phyloP scores from a whole-genome alignment of 2,329 filamentous ascomycete genomes.

The Paracorniculantispora psalliotae region DNA sequence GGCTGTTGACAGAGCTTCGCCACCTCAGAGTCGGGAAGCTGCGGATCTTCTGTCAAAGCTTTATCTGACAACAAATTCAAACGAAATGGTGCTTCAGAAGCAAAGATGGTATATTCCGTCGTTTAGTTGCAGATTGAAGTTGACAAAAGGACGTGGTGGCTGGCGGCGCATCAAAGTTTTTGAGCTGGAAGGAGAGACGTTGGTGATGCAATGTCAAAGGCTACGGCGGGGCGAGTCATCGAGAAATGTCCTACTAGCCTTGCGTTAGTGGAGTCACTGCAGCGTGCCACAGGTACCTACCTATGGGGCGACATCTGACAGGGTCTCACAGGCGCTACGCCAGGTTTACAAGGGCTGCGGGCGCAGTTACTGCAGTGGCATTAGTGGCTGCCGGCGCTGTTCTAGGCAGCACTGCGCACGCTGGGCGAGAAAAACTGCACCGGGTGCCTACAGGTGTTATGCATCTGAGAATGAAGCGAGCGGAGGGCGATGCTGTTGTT shows the following conservation, averaged over 20 bases:
- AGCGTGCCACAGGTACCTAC: constrained; percentile 1
- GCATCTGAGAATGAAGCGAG: neutral
- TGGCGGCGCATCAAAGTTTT: neutral
- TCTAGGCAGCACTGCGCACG: neutral
- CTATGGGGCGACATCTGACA: neutral
- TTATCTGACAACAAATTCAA: neutral
- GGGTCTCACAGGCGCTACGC: neutral
- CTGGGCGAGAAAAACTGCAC: neutral
- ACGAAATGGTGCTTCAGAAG: neutral
- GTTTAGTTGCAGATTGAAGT: neutral
- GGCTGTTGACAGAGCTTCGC: neutral
- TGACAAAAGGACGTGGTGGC: neutral
- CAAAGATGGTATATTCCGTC: too few relatives aligned
- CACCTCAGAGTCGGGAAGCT: neutral
- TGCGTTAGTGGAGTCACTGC: constrained; percentile 4
- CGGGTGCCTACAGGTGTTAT: too few relatives aligned
- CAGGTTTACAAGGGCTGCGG: neutral
- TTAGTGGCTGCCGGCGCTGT: neutral
- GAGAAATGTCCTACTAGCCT: neutral
- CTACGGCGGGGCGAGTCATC: neutral
- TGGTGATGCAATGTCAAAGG: constrained; percentile 1
- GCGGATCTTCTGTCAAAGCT: neutral
- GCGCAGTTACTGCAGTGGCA: neutral
- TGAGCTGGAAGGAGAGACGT: neutral
- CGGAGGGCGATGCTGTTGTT: neutral